Evolutionary conservation across 352 stramenopile species (phyloP), one percentile per base, ranked within the genome.

Genomic region (Globisporangium spiculum): DNA sequence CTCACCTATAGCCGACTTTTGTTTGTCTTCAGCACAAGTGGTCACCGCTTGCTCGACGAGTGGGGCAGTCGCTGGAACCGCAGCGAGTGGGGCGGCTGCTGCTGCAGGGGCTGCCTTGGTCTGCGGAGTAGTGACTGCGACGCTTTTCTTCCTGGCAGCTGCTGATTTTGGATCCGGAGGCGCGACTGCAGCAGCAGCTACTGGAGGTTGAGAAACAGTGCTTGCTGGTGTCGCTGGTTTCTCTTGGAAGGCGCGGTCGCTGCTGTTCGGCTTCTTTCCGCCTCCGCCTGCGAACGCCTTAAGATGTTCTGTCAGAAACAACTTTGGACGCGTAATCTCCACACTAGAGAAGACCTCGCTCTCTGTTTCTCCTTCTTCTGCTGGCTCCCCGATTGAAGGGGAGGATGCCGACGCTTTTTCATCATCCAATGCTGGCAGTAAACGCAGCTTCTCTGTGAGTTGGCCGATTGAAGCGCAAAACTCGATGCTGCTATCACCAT

Each of bases 381-480:
- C 18, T 50, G 41, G 16, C 16, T 50, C 41, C 18, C 5, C 14
- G 41, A 50, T 50, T 50, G 41, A 22, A 22, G 48, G 27, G 2
- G n/a, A 27, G 7, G n/a, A 18, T 12, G 20, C 20, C 14, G 30
- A n/a, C 20, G 8, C 1, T 5, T 46, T 34, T 24, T 60, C 55
- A 22, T 27, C n/a, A 7, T 9, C 18, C 6, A 3, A 9, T 46
- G 18, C 7, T 9, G 55, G 27, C 18, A 70, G 44, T 18, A 22
- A 20, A 3, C 34, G 55, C 44, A 79, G 41, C 5, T 76, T 70
- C 0, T 14, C 56, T 22, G 74, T 57, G 1, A 77, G 30, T n/a
- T 84, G 71, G 18, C 62, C 64, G 7, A 81, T 12, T 2, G 74
- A 59, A 7, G 57, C 52, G 63, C 65, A 84, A 72, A 90, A 86